A percentile compares a stretch with the other conserved stretches of the same genome.
Conservation (phyloP, 2,329 filamentous ascomycete species). For the Stemphylium vesicarium region DNA sequence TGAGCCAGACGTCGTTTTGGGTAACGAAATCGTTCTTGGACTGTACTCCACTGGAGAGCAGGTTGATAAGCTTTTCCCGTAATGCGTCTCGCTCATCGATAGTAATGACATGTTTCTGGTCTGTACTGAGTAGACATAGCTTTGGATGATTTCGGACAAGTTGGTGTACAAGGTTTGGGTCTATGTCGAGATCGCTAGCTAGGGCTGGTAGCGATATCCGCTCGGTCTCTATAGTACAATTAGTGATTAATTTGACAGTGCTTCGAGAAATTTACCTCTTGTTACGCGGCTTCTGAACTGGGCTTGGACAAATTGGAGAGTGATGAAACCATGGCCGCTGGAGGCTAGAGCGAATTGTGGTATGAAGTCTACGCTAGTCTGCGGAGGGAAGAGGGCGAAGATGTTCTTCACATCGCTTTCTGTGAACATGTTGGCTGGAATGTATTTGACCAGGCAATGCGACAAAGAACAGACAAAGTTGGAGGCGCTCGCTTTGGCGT, state of each 20-base stretch:
- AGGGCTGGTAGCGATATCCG: constrained; percentile 25
- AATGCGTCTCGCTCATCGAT: constrained; percentile 29
- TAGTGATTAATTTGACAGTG: background rate
- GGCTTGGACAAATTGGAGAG: constrained; percentile 24
- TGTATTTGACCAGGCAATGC: background rate
- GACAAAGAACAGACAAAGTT: background rate
- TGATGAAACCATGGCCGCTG: constrained; percentile 36
- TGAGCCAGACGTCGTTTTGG: constrained; percentile 29
- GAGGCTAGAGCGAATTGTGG: constrained; percentile 29
- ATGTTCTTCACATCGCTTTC: constrained; percentile 40
- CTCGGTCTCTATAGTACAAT: constrained; percentile 16
- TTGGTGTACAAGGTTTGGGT: constrained; percentile 23
- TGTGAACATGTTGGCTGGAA: constrained; percentile 38
- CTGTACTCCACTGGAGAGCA: constrained; percentile 19
- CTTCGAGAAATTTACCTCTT: constrained; percentile 10
- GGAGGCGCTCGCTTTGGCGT: background rate
- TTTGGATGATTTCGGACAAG: constrained; percentile 24
- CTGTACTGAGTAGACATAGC: constrained; percentile 33
- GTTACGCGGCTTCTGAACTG: constrained; percentile 30
- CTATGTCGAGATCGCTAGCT: constrained; percentile 28
- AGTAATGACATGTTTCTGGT: constrained; percentile 32
- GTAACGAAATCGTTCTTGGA: constrained; percentile 25
- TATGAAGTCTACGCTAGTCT: constrained; percentile 11
- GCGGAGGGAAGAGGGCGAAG: constrained; percentile 29
- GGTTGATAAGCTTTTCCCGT: constrained; percentile 12